Evolutionary conservation across 495 filamentous ascomycete genomes (phyloP), one percentile per base, ranked within the genome.

Genomic region (Neurospora sp.): DNA sequence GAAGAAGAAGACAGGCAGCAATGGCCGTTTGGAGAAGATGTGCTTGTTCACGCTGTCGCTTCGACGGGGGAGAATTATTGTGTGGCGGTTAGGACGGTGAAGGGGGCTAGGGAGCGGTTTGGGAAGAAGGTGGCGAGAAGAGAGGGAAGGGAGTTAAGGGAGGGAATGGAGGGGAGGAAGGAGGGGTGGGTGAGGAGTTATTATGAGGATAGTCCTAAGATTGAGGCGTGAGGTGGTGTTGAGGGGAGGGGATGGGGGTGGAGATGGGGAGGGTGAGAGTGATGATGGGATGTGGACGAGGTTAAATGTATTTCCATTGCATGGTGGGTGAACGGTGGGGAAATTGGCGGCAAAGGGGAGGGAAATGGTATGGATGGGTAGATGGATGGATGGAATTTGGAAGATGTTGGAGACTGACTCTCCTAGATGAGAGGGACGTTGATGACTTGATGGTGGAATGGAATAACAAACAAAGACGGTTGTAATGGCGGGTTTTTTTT

Each of bases 21-120:
- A 39, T 86, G 83, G 84, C 84, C 83, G 39, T 86, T 83, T 77
- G 83, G 84, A 10, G 83, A 85, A 9, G 82, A 86, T 9, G 80
- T 82, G 5, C 66, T 83, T 0, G 82, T 84, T 24, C 83, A 83
- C 66, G 84, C 84, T 8, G 81, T 86, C 13, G 77, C 77, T 1
- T 71, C 80, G 39, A 83, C 78, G 36, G 84, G 84, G 2, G 80
- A 84, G 77, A 83, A 84, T 69, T 84, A 80, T 70, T 73, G 76
- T 13, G 78, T 85, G 24, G 73, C 76, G 0, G 81, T 85, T 28
- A 80, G 73, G 74, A 79, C 80, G 39, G 70, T 72, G 11, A 70
- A 73, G 3, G 74, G 72, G 15, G 77, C 78, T 7, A 74, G 73
- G 10, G 69, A 76, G 28, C 75, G 74, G 69, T 74, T 76, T 70